Base-by-base conservation (phyloP, 2,329 filamentous ascomycete species). In the Penicillium sp. region DNA sequence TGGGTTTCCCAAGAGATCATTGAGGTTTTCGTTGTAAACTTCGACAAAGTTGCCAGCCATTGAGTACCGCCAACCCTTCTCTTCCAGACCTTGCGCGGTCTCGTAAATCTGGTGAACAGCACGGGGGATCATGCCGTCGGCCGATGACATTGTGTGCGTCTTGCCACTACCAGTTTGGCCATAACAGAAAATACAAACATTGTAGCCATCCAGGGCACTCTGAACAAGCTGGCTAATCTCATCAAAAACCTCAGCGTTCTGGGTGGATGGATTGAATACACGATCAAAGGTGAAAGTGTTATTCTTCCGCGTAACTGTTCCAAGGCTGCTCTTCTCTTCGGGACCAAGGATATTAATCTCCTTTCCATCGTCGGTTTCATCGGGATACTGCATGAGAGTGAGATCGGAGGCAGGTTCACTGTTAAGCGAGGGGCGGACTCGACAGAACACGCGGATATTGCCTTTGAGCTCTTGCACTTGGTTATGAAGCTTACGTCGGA, bases 131-230 rank as follows among this genome's bases (percentile, higher is more conserved):
- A 99, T 97, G 63, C 94, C 94, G 65, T 97, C 90, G 2, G 80
- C 75, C 0, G 88, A 89, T 10, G 90, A 95, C 94, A 99, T 99
- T 4, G 94, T 97, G 70, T 88, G 90, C 0, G 94, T 99, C 80
- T 99, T 99, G 57, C 94, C 94, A 17, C 92, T 94, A 4, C 94
- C 94, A 0, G 94, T 99, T 74, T 99, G 94, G 41, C 94, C 94
- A 69, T 99, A 99, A 70, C 92, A 97, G 77, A 99, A 96, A 60
- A 99, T 97, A 75, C 93, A 97, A 49, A 99, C 94, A 65, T 97
- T 99, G 78, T 96, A 99, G 1, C 94, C 94, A 68, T 99, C 94
- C 37, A 99, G 81, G 0, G 95, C 94, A 64, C 90, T 96, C 75
- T 99, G 94, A 1, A 99, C 92, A 33, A 99, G 84, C 71, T 99